Percentiles rank a stretch among this genome's conserved stretches.
phyloP scores from a whole-genome alignment of 2,329 filamentous ascomycete genomes.

The Cryphonectria carpinicola region DNA sequence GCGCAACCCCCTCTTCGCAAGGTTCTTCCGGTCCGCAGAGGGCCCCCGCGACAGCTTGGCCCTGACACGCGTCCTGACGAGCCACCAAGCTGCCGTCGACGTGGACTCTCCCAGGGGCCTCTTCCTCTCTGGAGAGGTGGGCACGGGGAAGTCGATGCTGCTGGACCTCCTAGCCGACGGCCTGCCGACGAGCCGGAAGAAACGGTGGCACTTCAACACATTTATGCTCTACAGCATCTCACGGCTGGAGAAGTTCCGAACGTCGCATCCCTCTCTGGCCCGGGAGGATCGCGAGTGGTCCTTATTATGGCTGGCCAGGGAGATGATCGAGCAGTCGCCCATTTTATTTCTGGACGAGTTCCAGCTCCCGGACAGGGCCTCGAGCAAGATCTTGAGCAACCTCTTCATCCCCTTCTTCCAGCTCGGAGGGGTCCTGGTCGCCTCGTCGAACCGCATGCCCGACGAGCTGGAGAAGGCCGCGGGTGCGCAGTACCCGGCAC shows the following conservation, averaged over 20 bases:
- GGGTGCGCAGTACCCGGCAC: slow-evolving; percentile 68
- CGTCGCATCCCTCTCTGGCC: slow-evolving; percentile 35
- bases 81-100: slow-evolving; percentile 71
- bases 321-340: slow-evolving; percentile 74
- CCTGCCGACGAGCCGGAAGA: slow-evolving; percentile 73
- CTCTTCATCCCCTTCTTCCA: slow-evolving; percentile 82
- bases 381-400: slow-evolving; percentile 78
- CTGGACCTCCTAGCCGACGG: slow-evolving; percentile 80
- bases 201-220: slow-evolving; percentile 81
- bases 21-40: slow-evolving; percentile 61
- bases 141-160: slow-evolving; percentile 85
- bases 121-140: slow-evolving; percentile 80
- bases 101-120: slow-evolving; percentile 75
- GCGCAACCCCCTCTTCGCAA: slow-evolving; percentile 61
- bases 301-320: slow-evolving; percentile 73
- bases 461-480: slow-evolving; percentile 78
- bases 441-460: slow-evolving; percentile 82
- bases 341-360: slow-evolving; percentile 85
- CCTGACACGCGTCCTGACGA: slow-evolving; percentile 69
- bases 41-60: slow-evolving; percentile 62
- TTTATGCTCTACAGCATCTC: slow-evolving; percentile 83
- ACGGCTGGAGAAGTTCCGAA: slow-evolving; percentile 69
- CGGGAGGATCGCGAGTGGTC: slow-evolving; percentile 61
- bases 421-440: slow-evolving; percentile 77
- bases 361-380: slow-evolving; percentile 77